Conservation (phyloP, 257 asterid species). For the Nicotiana otophora region DNA sequence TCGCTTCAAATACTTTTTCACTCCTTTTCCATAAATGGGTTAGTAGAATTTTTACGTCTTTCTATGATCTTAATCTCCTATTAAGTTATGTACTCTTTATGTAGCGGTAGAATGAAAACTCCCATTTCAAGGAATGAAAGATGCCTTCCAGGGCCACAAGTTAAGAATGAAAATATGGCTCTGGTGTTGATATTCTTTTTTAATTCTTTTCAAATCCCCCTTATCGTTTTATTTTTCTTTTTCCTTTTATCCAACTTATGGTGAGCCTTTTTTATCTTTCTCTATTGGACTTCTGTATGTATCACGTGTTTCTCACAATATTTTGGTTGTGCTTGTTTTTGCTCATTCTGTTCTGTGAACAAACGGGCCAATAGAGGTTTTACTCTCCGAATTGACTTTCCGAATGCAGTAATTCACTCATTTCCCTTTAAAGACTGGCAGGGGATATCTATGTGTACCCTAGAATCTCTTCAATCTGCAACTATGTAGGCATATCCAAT, state of each 20-base stretch:
- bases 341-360: neutral
- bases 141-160: neutral
- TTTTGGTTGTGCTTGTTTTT: neutral
- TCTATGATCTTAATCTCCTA: neutral
- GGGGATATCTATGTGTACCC: neutral
- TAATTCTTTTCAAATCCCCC: neutral
- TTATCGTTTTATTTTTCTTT: neutral
- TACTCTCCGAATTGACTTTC: neutral
- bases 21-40: slow-evolving; percentile 95
- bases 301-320: neutral
- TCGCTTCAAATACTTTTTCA: slow-evolving; percentile 74
- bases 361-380: neutral
- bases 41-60: slow-evolving; percentile 19
- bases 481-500: neutral
- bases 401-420: neutral
- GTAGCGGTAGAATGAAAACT: slow-evolving; percentile 1
- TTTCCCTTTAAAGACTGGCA: neutral
- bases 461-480: neutral
- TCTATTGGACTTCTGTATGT: neutral
- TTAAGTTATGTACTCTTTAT: neutral
- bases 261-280: neutral
- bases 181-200: neutral
- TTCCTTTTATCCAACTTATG: neutral
- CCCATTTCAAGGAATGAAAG: neutral
- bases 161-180: neutral